Conservation (phyloP, 768 basidiomycete genomes). For the Sporobolomyces phaffii region DNA sequence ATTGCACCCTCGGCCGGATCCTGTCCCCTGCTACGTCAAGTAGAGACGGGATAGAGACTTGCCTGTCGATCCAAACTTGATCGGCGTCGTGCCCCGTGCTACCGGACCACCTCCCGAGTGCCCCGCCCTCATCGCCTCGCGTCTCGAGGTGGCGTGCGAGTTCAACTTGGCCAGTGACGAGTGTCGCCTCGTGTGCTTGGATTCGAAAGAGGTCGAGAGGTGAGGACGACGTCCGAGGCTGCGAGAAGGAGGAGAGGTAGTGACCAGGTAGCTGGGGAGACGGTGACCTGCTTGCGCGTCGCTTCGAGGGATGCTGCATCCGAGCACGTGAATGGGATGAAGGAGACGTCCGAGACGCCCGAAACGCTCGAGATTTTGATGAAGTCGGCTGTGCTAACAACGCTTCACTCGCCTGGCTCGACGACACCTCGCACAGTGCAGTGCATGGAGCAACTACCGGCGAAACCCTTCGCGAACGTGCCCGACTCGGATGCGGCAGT, state of each 20-base stretch:
- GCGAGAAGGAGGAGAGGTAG: background rate
- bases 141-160: constrained; percentile 13
- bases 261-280: background rate
- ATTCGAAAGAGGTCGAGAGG: constrained; percentile 41
- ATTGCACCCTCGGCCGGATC: no score
- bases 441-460: no score
- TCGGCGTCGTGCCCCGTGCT: constrained; percentile 40
- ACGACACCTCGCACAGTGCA: no score
- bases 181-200: constrained; percentile 70
- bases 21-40: no score
- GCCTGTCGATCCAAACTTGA: constrained; percentile 76
- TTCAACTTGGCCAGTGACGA: constrained; percentile 51
- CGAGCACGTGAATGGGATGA: background rate
- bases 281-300: background rate
- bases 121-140: background rate
- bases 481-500: background rate
- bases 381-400: background rate
- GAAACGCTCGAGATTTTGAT: background rate
- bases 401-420: background rate
- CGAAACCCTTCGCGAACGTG: background rate
- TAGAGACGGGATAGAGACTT: constrained; percentile 42
- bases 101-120: constrained; percentile 39
- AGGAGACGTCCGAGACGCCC: no score
- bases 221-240: background rate
- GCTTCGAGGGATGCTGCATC: background rate